Evolutionary conservation across 805 yeast genomes (phyloP).

Genomic region (Cyberlindnera maritima): DNA sequence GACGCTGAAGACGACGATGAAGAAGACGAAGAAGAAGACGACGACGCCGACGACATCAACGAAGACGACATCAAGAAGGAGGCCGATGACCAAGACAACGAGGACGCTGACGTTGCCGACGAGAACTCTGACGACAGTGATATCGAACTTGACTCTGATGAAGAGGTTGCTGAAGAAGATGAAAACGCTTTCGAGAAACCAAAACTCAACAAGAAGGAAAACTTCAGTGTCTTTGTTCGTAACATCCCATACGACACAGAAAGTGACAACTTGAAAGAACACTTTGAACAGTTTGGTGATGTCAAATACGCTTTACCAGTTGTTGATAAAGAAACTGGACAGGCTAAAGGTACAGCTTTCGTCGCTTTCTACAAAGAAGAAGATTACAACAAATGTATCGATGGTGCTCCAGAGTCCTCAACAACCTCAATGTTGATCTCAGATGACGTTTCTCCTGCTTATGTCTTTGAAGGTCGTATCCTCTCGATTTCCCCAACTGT

Average conservation of each 20-base stretch:
- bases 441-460: slow-evolving; percentile 86
- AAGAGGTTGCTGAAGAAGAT: slow-evolving; percentile 30
- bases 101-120: slow-evolving; percentile 28
- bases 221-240: slow-evolving; percentile 78
- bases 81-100: slow-evolving; percentile 26
- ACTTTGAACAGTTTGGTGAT: slow-evolving; percentile 78
- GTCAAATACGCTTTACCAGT: slow-evolving; percentile 94
- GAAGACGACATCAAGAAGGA: slow-evolving; percentile 22
- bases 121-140: slow-evolving; percentile 27
- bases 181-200: slow-evolving; percentile 33
- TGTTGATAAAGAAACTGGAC: slow-evolving; percentile 76
- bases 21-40: slow-evolving; percentile 31
- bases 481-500: slow-evolving; percentile 82
- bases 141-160: slow-evolving; percentile 33
- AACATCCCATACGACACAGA: slow-evolving; percentile 95
- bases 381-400: slow-evolving; percentile 65
- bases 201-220: slow-evolving; percentile 60
- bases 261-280: slow-evolving; percentile 69
- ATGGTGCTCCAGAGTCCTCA: slow-evolving; percentile 73
- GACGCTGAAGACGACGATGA: slow-evolving; percentile 32
- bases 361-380: slow-evolving; percentile 73
- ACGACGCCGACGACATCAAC: slow-evolving; percentile 20
- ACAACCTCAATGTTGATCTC: slow-evolving; percentile 70
- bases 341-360: slow-evolving; percentile 93
- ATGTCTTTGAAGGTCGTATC: slow-evolving; percentile 91